Evolutionary conservation across 495 filamentous ascomycete genomes (phyloP), one percentile per base, ranked within the genome.

Genomic region (Apiosordaria backusii): DNA sequence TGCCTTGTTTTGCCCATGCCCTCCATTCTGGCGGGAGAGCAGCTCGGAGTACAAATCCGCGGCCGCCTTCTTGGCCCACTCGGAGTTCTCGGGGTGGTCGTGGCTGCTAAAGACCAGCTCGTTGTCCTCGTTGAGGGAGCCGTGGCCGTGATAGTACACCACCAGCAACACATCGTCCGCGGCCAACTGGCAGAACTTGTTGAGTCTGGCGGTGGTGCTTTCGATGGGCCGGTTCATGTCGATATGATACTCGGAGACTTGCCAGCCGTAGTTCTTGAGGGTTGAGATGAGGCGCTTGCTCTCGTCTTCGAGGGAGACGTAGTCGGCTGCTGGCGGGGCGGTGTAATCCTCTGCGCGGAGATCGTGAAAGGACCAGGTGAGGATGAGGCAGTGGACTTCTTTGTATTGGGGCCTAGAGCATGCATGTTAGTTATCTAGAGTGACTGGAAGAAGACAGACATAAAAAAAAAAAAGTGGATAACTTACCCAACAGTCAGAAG

Each of bases 81-180:
- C 69, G 0, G 70, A 24, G 60, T 74, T 70, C 10, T 71, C 62
- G 1, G 75, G 75, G 22, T 77, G 75, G 60, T 77, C 75, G 35
- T 77, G 75, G 26, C 75, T 76, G 71, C 75, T 77, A 22, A 77
- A 77, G 1, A 75, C 68, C 16, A 77, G 66, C 71, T 75, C 75
- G 19, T 74, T 74, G 9, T 72, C 69, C 19, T 70, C 73, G n/a
- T 77, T 68, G 50, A 77, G 53, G 18, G 71, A 67, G 4, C 75
- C 75, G 27, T 77, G 75, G 1, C 75, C 75, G 60, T 77, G 75
- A 24, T 77, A 77, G 25, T 77, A 77, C 2, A 75, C 64, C 3
- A 77, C 68, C n/a, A 77, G 45, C 53, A 77, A 66, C 4, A 70
- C 72, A 61, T 77, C 75, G 45, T 74, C 70, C 4, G 61, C 64